A percentile compares a stretch with the other conserved stretches of the same genome.
Evolutionary conservation across 331 rosid species (phyloP).

Genomic region (Quercus lobata): DNA sequence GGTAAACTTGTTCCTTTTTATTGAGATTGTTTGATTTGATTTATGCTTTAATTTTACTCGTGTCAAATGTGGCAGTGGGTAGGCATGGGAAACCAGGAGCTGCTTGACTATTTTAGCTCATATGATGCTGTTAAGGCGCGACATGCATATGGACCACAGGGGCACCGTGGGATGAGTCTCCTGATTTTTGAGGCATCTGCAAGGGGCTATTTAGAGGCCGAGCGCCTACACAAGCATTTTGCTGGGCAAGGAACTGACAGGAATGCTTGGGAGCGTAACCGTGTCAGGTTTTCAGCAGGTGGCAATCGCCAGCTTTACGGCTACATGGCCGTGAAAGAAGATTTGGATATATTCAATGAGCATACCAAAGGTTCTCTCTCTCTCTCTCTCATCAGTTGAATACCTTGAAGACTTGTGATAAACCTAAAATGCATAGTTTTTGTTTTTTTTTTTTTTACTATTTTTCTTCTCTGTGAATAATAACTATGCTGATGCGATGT

Average conservation of each 20-base stretch:
- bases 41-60: conserved; percentile 17
- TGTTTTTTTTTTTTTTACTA: background rate
- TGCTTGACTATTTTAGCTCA: conserved; percentile 59
- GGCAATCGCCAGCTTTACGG: conserved; percentile 83
- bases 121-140: conserved; percentile 60
- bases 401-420: background rate
- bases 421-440: background rate
- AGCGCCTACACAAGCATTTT: conserved; percentile 58
- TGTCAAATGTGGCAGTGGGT: conserved; percentile 47
- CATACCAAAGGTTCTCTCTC: conserved; percentile 70
- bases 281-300: conserved; percentile 42
- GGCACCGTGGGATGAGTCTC: conserved; percentile 58
- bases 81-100: conserved; percentile 96
- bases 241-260: conserved; percentile 61
- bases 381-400: conserved; percentile 16
- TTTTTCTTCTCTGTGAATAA: background rate
- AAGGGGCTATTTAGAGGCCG: conserved; percentile 81
- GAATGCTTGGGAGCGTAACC: conserved; percentile 60
- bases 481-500: background rate
- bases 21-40: background rate
- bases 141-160: conserved; percentile 60
- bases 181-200: conserved; percentile 89
- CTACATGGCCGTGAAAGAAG: conserved; percentile 71
- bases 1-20: background rate
- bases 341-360: conserved; percentile 62